Percentiles rank a stretch among this genome's conserved stretches.
phyloP scores from a whole-genome alignment of 2,329 filamentous ascomycete species.

The Coniochaeta hoffmannii region DNA sequence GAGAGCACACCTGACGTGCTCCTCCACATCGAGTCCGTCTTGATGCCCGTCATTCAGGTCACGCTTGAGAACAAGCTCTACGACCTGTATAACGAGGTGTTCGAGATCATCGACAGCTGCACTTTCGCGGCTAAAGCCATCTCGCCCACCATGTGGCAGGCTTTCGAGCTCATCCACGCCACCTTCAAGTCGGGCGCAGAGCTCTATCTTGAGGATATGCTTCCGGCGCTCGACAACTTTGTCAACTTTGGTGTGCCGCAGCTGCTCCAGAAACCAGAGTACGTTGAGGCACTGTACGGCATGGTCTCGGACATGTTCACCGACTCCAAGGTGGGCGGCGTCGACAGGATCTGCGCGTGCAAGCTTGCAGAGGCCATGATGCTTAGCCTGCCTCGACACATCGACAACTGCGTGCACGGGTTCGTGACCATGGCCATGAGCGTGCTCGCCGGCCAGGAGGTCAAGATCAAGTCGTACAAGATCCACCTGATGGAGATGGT shows the following conservation, averaged over 20 bases:
- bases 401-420: conserved; percentile 80
- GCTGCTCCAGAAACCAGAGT: conserved; percentile 74
- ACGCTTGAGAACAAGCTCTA: conserved; percentile 98
- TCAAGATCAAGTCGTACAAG: conserved; percentile 86
- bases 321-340: conserved; percentile 84
- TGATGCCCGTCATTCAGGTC: conserved; percentile 95
- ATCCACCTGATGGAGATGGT: conserved; percentile 99
- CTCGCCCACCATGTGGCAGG: conserved; percentile 96
- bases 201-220: conserved; percentile 97
- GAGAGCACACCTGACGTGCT: conserved; percentile 97
- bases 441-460: conserved; percentile 65
- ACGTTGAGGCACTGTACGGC: conserved; percentile 79
- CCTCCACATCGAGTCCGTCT: conserved; percentile 84
- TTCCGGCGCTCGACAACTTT: conserved; percentile 95
- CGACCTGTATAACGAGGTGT: conserved; percentile 95
- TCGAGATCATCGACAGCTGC: conserved; percentile 98
- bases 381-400: conserved; percentile 82
- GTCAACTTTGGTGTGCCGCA: conserved; percentile 83
- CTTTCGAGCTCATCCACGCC: conserved; percentile 91
- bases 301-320: conserved; percentile 96
- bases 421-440: conserved; percentile 88
- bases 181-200: conserved; percentile 97
- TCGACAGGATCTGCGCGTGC: conserved; percentile 94
- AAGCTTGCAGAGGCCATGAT: conserved; percentile 96
- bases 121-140: conserved; percentile 96